phyloP scores from a whole-genome alignment of 2,329 filamentous ascomycete species.

The Aspergillus felis region DNA sequence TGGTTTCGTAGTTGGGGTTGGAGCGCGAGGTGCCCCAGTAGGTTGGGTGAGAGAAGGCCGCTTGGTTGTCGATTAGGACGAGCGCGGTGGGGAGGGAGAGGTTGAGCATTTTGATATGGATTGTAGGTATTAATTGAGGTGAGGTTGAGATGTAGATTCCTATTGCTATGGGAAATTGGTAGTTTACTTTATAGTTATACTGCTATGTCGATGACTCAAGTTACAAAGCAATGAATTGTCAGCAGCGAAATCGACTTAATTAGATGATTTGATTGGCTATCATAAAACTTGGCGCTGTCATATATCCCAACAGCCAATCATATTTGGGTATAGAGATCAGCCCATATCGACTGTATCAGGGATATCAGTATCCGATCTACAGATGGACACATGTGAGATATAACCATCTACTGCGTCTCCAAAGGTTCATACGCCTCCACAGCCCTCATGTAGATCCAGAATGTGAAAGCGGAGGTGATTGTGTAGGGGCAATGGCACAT shows the following conservation, averaged over 20 bases:
- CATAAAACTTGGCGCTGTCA: neutral
- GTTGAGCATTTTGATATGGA: conserved; percentile 13
- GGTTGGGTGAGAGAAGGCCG: conserved; percentile 38
- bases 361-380: neutral
- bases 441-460: no score
- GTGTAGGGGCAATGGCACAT: neutral
- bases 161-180: no score
- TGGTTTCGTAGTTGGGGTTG: conserved; percentile 44
- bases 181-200: no score
- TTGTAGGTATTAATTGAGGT: neutral
- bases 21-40: conserved; percentile 42
- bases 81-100: conserved; percentile 35
- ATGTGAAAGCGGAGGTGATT: neutral
- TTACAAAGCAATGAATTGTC: neutral
- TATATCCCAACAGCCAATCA: neutral
- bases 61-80: conserved; percentile 48
- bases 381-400: no score
- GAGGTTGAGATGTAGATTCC: no score
- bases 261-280: neutral
- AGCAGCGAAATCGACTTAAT: neutral
- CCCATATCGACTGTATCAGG: neutral
- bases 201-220: no score
- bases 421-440: neutral
- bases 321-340: neutral
- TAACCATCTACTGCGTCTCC: neutral